Evolutionary conservation across 352 stramenopile genomes (phyloP), one percentile per base, ranked within the genome.

Genomic region (Phytophthora agathidicida): DNA sequence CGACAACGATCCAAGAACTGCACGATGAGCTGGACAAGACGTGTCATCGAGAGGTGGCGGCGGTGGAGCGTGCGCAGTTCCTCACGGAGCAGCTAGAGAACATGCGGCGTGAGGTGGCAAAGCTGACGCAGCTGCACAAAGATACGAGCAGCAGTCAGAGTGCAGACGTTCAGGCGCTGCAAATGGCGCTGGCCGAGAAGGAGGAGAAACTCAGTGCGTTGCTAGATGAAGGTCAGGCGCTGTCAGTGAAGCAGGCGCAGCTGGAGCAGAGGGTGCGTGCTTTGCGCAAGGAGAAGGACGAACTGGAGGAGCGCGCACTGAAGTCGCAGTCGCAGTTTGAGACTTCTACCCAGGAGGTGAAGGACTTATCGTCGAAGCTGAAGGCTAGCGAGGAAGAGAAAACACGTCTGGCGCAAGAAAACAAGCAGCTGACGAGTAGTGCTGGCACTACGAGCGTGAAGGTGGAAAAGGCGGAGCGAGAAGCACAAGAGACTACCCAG

Each of bases 1-100:
- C 77, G 0, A 57, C 73, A 1, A 77, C 76, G 4, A 89, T 93
- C 50, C 68, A 73, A 17, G 79, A 93, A 51, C 68, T 94, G 7
- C 83, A 92, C 41, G 69, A 89, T 28, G 85, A 92, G 45, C 71
- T 94, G 17, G 85, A 94, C 61, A 79, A 86, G 37, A 85, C 82
- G 2, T 87, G 80, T 37, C 68, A 78, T 35, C 79, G 81, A 3
- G 84, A 92, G 23, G 73, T 89, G 8, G 71, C 57, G 9, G 83
- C 80, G 0, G 80, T 90, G 1, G 83, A 89, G 46, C 75, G 73
- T 7, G 67, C 75, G n/a, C 74, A 82, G 5, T 83, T 74, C 28
- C 51, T 92, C 10, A 83, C 70, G 2, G 81, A 89, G 27, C 79
- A 93, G 35, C 54, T 91, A 9, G 80, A 93, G 54, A 60, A 81